These are phyloP conservation scores for Alternaria tenuissima DNA, from an alignment of 2,329 filamentous ascomycete genomes.

Conservation along the genomic window DNA sequence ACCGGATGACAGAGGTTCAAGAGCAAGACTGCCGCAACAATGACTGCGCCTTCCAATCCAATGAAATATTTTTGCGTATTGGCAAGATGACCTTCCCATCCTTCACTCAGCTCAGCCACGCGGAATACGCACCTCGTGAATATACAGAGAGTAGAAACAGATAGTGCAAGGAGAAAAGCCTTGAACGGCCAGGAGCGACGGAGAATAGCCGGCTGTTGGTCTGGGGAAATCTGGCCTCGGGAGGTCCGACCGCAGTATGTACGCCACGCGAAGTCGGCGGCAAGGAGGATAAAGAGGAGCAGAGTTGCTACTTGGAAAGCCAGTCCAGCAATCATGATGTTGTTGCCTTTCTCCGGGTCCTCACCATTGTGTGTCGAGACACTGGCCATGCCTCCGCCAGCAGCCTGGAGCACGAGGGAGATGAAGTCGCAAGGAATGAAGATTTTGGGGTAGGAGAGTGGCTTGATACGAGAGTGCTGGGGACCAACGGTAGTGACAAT, in stretches of 20 bases:
- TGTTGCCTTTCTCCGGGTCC: slow-evolving; percentile 50
- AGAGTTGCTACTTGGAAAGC: slow-evolving; percentile 56
- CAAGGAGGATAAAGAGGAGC: slow-evolving; percentile 52
- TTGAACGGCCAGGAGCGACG: slow-evolving; percentile 56
- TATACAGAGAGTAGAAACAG: slow-evolving; percentile 68
- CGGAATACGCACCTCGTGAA: slow-evolving; percentile 72
- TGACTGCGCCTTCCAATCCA: slow-evolving; percentile 48
- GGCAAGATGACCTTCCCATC: slow-evolving; percentile 69
- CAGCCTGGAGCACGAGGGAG: slow-evolving; percentile 56
- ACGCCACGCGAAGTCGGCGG: slow-evolving; percentile 51
- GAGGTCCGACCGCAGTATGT: slow-evolving; percentile 31
- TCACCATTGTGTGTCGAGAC: slow-evolving; percentile 40
- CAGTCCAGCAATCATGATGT: slow-evolving; percentile 58
- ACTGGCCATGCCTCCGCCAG: slow-evolving; percentile 54
- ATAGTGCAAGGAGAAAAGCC: slow-evolving; percentile 64
- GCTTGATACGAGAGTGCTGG: slow-evolving; percentile 54
- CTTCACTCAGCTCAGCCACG: slow-evolving; percentile 70
- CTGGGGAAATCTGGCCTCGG: slow-evolving; percentile 31
- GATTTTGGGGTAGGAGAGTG: slow-evolving; percentile 58
- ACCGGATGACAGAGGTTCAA: slow-evolving; percentile 50
- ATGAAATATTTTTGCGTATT: slow-evolving; percentile 51
- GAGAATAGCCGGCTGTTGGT: slow-evolving; percentile 35
- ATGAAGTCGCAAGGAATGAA: slow-evolving; percentile 61
- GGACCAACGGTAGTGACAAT: slow-evolving; percentile 52
- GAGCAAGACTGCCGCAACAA: slow-evolving; percentile 43